phyloP scores from a whole-genome alignment of 192 early-diverging fungal genomes.

The Podila clonocystis region DNA sequence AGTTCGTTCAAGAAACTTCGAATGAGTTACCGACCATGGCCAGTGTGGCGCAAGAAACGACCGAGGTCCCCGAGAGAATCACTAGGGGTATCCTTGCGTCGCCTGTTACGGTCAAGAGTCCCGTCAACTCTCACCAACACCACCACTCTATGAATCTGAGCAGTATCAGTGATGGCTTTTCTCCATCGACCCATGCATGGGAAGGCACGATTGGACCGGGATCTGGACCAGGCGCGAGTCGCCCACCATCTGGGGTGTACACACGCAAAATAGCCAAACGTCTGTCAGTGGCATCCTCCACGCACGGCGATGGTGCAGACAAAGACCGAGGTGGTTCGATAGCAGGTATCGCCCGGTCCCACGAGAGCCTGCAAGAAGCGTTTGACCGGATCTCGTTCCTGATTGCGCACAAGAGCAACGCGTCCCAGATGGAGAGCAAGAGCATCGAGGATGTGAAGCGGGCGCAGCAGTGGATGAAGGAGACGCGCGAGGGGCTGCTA shows the following conservation, averaged over 20 bases:
- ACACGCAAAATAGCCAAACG: neutral
- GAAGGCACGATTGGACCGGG: neutral
- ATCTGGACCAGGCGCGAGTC: neutral
- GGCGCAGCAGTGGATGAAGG: conserved; percentile 31
- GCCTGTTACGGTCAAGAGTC: neutral
- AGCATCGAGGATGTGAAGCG: neutral
- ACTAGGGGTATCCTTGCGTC: neutral
- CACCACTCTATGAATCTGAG: neutral
- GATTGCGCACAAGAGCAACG: conserved; percentile 29
- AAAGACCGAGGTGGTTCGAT: neutral
- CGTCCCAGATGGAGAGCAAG: neutral
- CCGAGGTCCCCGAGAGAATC: neutral
- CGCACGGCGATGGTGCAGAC: neutral
- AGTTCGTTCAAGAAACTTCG: no score
- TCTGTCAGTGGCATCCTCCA: neutral
- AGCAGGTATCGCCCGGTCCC: neutral
- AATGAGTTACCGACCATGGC: neutral
- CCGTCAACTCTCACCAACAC: neutral
- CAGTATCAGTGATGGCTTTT: neutral
- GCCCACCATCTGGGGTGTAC: neutral
- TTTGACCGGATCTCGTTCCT: conserved; percentile 28
- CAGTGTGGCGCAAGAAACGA: neutral
- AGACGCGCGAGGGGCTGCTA: conserved; percentile 32
- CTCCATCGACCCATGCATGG: neutral
- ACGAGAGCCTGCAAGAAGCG: conserved; percentile 9